These are phyloP conservation scores for Fusarium miscanthi DNA, from an alignment of 2,329 filamentous ascomycete species.

Conservation along the genomic window DNA sequence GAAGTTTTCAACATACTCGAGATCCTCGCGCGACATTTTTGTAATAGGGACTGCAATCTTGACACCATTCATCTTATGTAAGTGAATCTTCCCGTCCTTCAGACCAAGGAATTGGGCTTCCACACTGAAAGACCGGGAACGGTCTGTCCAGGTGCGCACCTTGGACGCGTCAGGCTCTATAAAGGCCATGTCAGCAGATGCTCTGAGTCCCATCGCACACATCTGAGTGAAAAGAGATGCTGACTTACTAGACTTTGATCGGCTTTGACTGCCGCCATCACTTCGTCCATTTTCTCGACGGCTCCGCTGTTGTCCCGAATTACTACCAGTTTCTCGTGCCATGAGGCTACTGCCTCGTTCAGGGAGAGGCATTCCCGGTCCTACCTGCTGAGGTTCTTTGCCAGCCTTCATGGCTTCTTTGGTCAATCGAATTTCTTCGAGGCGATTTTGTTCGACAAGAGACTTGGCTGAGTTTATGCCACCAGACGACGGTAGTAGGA, in stretches of 20 bases:
- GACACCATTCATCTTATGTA: constrained; percentile 97
- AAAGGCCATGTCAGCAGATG: constrained; percentile 20
- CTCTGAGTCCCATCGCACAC: neutral
- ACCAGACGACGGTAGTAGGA: constrained; percentile 60
- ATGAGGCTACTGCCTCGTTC: constrained; percentile 83
- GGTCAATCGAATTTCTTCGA: constrained; percentile 85
- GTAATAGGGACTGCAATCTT: constrained; percentile 96
- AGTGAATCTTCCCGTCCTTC: constrained; percentile 94
- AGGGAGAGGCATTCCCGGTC: constrained; percentile 79
- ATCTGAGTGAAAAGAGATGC: neutral
- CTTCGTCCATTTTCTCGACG: constrained; percentile 74
- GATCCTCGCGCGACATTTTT: constrained; percentile 95
- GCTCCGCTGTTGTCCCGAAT: constrained; percentile 76
- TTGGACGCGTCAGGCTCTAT: constrained; percentile 85
- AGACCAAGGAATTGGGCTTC: constrained; percentile 96
- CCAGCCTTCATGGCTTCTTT: constrained; percentile 79
- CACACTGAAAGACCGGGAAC: constrained; percentile 95
- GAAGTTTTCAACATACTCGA: constrained; percentile 90
- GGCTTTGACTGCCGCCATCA: constrained; percentile 63
- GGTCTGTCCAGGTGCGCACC: constrained; percentile 93
- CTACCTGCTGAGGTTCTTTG: constrained; percentile 73
- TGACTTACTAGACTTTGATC: constrained; percentile 77
- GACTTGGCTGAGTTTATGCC: constrained; percentile 68
- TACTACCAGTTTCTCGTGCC: constrained; percentile 73
- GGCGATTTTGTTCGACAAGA: constrained; percentile 78